Percentiles rank a stretch among this genome's conserved stretches.
These are phyloP conservation scores for Sugiyamaella floridensis DNA, from an alignment of 805 yeast species.

Conservation along the genomic window DNA sequence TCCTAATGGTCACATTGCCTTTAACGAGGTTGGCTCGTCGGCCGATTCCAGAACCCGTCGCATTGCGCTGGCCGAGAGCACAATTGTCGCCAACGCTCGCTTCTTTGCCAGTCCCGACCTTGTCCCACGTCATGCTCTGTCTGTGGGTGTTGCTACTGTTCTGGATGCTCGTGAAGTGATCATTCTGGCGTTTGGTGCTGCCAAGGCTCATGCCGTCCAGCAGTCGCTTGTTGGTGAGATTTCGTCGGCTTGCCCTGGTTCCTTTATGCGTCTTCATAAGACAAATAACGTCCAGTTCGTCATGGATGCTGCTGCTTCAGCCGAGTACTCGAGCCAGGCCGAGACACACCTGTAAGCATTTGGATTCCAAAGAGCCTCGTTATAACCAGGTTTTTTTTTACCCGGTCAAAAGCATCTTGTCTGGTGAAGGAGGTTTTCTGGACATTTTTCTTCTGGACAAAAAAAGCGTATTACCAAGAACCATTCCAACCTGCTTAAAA, in stretches of 20 bases:
- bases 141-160: conserved; percentile 53
- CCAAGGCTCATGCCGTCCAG: conserved; percentile 42
- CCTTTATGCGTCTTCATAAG: conserved; percentile 42
- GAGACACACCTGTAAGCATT: conserved; percentile 3
- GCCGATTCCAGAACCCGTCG: conserved; percentile 41
- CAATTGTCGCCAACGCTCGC: conserved; percentile 48
- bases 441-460: too few relatives aligned
- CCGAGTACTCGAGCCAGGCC: conserved; percentile 10
- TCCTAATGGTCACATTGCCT: conserved; percentile 56
- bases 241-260: conserved; percentile 41
- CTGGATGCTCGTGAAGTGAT: conserved; percentile 47
- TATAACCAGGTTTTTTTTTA: too few relatives aligned
- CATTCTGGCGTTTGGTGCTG: conserved; percentile 45
- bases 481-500: too few relatives aligned
- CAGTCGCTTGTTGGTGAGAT: conserved; percentile 39
- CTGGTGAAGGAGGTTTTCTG: too few relatives aligned
- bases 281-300: conserved; percentile 32
- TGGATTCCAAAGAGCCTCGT: too few relatives aligned
- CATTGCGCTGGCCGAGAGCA: conserved; percentile 42
- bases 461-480: too few relatives aligned
- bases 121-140: conserved; percentile 47
- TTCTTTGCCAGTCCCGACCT: conserved; percentile 42
- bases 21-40: conserved; percentile 50
- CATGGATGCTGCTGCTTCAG: conserved; percentile 43
- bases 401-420: too few relatives aligned